Percentiles rank a stretch among this genome's conserved stretches.
Conservation (phyloP, 2,329 filamentous ascomycete species). For the Hansfordia pulvinata region DNA sequence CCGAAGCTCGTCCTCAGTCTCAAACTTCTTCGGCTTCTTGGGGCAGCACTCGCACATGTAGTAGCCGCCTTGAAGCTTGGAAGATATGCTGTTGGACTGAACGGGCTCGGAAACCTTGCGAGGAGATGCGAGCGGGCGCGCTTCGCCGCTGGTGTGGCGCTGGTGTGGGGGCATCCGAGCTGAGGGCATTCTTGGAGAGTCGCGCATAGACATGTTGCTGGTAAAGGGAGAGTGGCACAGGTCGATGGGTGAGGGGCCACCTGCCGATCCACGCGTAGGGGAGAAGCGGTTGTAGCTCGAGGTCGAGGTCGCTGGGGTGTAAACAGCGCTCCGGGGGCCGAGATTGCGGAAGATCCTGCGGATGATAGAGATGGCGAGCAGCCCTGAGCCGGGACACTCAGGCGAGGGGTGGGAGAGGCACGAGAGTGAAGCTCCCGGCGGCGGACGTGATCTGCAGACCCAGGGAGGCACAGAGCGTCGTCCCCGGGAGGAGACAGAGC, state of each 20-base stretch:
- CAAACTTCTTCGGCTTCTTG: slow-evolving; percentile 94
- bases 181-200: slow-evolving; percentile 33
- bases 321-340: slow-evolving; percentile 27
- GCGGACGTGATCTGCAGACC: slow-evolving; percentile 28
- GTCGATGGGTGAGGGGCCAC: slow-evolving; percentile 20
- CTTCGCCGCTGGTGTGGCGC: slow-evolving; percentile 29
- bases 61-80: slow-evolving; percentile 36
- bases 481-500: slow-evolving; percentile 40
- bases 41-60: slow-evolving; percentile 86
- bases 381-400: slow-evolving; percentile 30
- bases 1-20: slow-evolving; percentile 71
- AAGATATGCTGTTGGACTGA: slow-evolving; percentile 26
- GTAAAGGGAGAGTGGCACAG: slow-evolving; percentile 34
- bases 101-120: slow-evolving; percentile 36
- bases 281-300: slow-evolving; percentile 28
- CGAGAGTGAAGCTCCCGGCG: slow-evolving; percentile 33
- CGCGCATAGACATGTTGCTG: slow-evolving; percentile 31
- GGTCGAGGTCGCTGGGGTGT: slow-evolving; percentile 30
- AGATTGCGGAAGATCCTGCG: too few relatives aligned
- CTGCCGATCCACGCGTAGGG: slow-evolving; percentile 34
- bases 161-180: slow-evolving; percentile 27
- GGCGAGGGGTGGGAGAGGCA: slow-evolving; percentile 37
- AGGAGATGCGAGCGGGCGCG: slow-evolving; percentile 28
- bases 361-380: slow-evolving; percentile 30
- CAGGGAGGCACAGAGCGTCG: slow-evolving; percentile 23